Evolutionary conservation across 257 asterid genomes (phyloP).

Genomic region (Rauvolfia tetraphylla): DNA sequence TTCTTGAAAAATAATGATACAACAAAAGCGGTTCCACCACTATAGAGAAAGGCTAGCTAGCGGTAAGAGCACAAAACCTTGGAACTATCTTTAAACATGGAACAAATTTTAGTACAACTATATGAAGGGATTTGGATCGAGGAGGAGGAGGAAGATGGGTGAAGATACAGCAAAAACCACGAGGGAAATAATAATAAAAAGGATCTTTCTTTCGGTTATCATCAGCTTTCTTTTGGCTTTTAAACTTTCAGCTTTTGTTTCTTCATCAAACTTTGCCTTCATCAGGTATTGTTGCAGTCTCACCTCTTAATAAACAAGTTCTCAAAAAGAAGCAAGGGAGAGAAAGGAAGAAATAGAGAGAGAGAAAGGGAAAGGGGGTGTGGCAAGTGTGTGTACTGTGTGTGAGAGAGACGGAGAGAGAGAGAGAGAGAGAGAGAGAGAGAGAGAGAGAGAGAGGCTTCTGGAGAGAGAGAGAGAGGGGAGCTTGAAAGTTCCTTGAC

Average conservation of each 20-base stretch:
- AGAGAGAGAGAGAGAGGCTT: neutral
- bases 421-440: neutral
- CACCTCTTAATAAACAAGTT: constrained; percentile 3
- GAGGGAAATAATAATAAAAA: constrained; percentile 31
- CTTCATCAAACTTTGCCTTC: constrained; percentile 19
- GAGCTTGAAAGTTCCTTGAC: constrained; percentile 5
- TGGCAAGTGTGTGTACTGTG: neutral
- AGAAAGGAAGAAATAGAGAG: neutral
- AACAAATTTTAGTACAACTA: no score
- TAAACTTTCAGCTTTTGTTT: constrained; percentile 36
- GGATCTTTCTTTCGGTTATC: constrained; percentile 46
- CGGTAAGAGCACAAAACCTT: no score
- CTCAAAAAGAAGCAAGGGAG: neutral
- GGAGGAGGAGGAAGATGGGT: neutral
- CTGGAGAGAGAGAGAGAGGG: neutral
- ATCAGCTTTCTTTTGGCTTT: constrained; percentile 62
- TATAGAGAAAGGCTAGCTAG: no score
- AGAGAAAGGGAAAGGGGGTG: neutral
- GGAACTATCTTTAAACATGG: no score
- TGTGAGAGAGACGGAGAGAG: neutral
- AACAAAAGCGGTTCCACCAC: neutral
- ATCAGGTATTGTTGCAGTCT: neutral
- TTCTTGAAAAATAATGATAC: neutral
- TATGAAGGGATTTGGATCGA: constrained; percentile 15
- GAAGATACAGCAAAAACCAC: constrained; percentile 33